These are phyloP conservation scores for Trichosporon faecale DNA, from an alignment of 1,284 basidiomycete species.

Conservation along the genomic window DNA sequence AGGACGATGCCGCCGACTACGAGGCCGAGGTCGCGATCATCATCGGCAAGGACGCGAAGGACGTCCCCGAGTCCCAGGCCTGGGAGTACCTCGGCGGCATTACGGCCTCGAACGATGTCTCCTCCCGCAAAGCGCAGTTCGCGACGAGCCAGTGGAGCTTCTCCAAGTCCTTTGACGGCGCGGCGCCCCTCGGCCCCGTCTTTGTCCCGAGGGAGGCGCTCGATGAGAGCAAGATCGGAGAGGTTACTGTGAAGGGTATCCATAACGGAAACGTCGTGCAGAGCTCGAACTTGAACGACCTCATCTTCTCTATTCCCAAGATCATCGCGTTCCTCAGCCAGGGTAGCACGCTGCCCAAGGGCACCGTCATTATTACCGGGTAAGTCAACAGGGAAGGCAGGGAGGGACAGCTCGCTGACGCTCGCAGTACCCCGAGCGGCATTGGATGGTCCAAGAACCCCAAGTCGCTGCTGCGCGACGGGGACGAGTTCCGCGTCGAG, in stretches of 20 bases:
- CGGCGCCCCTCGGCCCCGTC: constrained; percentile 53
- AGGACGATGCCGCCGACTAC: constrained; percentile 76
- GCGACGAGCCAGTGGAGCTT: constrained; percentile 49
- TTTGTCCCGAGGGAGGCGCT: constrained; percentile 40
- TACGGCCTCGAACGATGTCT: constrained; percentile 53
- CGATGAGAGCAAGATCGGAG: constrained; percentile 19
- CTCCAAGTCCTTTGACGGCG: constrained; percentile 52
- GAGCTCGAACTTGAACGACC: constrained; percentile 47
- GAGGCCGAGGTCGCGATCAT: constrained; percentile 84
- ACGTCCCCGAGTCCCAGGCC: constrained; percentile 73
- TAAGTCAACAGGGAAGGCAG: constrained; percentile 16
- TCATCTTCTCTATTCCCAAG: constrained; percentile 52
- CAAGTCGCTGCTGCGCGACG: constrained; percentile 40
- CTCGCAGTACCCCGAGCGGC: constrained; percentile 43
- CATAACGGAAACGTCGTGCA: constrained; percentile 49
- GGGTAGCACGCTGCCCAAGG: constrained; percentile 78
- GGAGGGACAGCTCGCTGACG: constrained; percentile 17
- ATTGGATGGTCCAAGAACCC: constrained; percentile 49
- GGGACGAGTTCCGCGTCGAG: constrained; percentile 51
- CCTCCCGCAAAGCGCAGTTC: constrained; percentile 42
- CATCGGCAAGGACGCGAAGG: constrained; percentile 73
- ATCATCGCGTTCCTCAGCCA: constrained; percentile 69
- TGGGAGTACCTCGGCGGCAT: constrained; percentile 72
- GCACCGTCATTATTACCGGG: constrained; percentile 71
- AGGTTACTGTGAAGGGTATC: constrained; percentile 41